These are phyloP conservation scores for Alopecurus myosuroides DNA, from an alignment of 176 grass and related monocot species.

Conservation along the genomic window DNA sequence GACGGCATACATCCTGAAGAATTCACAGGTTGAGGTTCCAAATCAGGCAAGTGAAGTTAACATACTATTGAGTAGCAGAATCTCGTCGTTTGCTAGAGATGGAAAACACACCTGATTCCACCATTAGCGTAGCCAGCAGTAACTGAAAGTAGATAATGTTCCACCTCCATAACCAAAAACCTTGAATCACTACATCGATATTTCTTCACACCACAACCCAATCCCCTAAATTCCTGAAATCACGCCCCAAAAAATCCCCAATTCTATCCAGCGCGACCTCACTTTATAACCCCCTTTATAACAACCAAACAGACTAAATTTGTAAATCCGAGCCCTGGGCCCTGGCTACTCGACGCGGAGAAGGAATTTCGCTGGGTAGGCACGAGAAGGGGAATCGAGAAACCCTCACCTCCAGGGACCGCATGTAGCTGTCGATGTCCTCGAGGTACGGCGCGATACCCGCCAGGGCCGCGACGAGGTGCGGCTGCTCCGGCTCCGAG, in stretches of 20 bases:
- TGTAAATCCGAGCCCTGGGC: neutral
- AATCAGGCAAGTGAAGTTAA: neutral
- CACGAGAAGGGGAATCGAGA: neutral
- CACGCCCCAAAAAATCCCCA: neutral
- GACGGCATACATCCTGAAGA: neutral
- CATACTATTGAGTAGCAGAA: neutral
- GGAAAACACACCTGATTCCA: neutral
- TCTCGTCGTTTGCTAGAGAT: neutral
- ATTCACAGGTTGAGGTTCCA: neutral
- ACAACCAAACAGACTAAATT: too few species aligned
- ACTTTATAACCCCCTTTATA: too few species aligned
- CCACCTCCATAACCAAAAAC: neutral
- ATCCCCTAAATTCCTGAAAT: neutral
- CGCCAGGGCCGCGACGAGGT: neutral
- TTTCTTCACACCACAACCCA: neutral
- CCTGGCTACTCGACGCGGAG: neutral
- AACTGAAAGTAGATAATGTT: conserved; percentile 7
- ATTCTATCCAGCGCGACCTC: neutral
- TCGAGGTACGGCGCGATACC: conserved; percentile 2
- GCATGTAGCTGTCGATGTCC: conserved; percentile 15
- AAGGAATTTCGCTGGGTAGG: neutral
- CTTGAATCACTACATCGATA: neutral
- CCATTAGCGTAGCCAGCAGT: neutral
- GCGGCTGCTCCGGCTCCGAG: neutral
- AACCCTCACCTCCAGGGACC: conserved; percentile 40